phyloP scores from a whole-genome alignment of 768 basidiomycete genomes.

The Gautieria morchelliformis region DNA sequence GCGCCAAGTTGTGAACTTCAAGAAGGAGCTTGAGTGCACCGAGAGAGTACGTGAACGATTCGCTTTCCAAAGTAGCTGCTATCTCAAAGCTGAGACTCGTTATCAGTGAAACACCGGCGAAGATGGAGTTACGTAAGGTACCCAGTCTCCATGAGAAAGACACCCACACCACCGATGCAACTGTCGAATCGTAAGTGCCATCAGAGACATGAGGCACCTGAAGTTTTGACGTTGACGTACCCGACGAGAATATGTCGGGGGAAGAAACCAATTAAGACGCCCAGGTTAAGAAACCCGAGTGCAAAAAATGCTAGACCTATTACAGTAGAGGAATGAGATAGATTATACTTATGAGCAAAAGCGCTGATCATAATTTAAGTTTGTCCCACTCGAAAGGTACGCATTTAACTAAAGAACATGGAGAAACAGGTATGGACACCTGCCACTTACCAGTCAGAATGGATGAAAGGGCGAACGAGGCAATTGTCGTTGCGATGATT shows the following conservation, averaged over 20 bases:
- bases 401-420: neutral
- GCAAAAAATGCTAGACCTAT: slow-evolving; percentile 73
- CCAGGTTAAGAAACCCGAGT: slow-evolving; percentile 77
- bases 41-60: slow-evolving; percentile 60
- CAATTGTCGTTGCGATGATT: slow-evolving; percentile 87
- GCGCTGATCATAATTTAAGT: neutral
- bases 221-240: slow-evolving; percentile 26
- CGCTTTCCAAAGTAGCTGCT: slow-evolving; percentile 71
- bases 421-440: neutral
- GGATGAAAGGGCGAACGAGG: slow-evolving; percentile 79
- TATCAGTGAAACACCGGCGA: neutral
- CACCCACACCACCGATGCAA: slow-evolving; percentile 92
- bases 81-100: slow-evolving; percentile 57
- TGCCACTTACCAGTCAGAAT: slow-evolving; percentile 63
- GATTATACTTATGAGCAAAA: neutral
- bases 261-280: slow-evolving; percentile 87
- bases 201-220: too few relatives aligned
- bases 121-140: slow-evolving; percentile 18
- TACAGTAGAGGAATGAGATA: neutral
- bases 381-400: too few relatives aligned
- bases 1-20: slow-evolving; percentile 46
- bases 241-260: slow-evolving; percentile 96
- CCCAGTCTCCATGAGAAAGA: slow-evolving; percentile 88
- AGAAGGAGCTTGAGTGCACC: slow-evolving; percentile 61
- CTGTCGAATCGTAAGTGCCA: slow-evolving; percentile 19